Evolutionary conservation across 768 basidiomycete genomes (phyloP), one percentile per base, ranked within the genome.

Genomic region (Pleurotus sapidus): DNA sequence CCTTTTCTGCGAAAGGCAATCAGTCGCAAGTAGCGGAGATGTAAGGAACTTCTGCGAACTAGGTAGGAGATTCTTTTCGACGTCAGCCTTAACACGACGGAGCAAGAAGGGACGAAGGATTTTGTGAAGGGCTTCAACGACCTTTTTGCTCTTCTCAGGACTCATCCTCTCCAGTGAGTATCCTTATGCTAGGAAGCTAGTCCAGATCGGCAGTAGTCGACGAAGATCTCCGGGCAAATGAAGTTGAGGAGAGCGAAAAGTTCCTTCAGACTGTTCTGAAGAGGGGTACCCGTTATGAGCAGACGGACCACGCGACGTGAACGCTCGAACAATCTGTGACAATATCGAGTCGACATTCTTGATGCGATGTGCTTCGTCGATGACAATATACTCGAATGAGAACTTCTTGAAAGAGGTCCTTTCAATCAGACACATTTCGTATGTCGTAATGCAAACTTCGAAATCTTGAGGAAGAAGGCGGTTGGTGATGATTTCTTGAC

Each of bases 361-460:
- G 82, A 99, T 99, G 20, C 97, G 89, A 67, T 99, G 96, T 0
- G 96, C 96, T 74, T 99, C 96, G 73, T 99, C 96, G 66, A 99
- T 98, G 62, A 91, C 84, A 71, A 98, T 98, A 73, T 98, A 98
- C 71, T 96, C 93, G 77, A 98, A 98, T 0, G 89, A 89, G 70
- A 98, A 93, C 70, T 96, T 96, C 73, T 93, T 93, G 60, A 98
- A 78, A 0, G 89, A 82, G n/a, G 84, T 79, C 72, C 94, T 94
- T 70, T 99, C 97, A 63, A 96, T 93, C 61, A 98, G 82, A 69
- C 94, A 96, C 60, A 99, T 91, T 71, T 98, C 97, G 73, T 99
- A 99, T 1, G 93, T 91, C 1, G 97, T 98, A 70, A 98, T 88
- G 72, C 91, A 91, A 62, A 96, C 88, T 72, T 97, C 89, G 67